phyloP scores from a whole-genome alignment of 2,329 filamentous ascomycete genomes.

The Botrytis tulipae region DNA sequence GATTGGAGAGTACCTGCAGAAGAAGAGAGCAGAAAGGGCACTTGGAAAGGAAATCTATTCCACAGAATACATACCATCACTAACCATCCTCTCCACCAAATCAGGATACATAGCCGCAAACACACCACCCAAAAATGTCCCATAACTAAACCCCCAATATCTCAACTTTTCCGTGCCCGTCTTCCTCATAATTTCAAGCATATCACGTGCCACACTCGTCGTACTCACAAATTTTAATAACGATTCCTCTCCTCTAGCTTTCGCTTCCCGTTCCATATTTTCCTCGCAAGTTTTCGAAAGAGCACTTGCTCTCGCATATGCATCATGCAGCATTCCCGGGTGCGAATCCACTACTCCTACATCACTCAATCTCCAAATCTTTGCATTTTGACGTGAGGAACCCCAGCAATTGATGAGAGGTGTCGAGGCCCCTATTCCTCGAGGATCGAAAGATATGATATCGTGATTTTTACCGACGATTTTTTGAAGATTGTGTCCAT shows the following conservation, averaged over 20 bases:
- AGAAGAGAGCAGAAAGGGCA: background rate
- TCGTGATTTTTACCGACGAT: conserved; percentile 49
- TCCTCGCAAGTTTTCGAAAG: conserved; percentile 44
- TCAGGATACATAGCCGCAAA: conserved; percentile 47
- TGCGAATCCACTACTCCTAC: conserved; percentile 47
- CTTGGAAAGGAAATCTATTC: background rate
- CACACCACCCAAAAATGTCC: conserved; percentile 45
- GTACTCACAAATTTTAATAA: conserved; percentile 30
- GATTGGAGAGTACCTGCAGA: background rate
- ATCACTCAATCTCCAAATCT: conserved; percentile 48
- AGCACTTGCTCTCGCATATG: conserved; percentile 46
- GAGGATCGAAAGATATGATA: conserved; percentile 51
- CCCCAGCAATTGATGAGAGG: conserved; percentile 51
- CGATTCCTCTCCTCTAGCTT: conserved; percentile 10
- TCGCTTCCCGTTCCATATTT: background rate
- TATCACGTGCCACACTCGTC: conserved; percentile 38
- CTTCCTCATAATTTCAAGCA: conserved; percentile 39
- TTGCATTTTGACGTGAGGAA: conserved; percentile 41
- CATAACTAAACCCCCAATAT: conserved; percentile 53
- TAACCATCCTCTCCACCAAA: conserved; percentile 44
- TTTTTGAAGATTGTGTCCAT: conserved; percentile 41
- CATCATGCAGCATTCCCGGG: conserved; percentile 48
- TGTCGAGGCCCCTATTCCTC: conserved; percentile 48
- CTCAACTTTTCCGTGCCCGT: conserved; percentile 40
- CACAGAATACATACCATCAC: conserved; percentile 26